These are phyloP conservation scores for Starmerella apicola DNA, from an alignment of 805 yeast species.

Conservation along the genomic window DNA sequence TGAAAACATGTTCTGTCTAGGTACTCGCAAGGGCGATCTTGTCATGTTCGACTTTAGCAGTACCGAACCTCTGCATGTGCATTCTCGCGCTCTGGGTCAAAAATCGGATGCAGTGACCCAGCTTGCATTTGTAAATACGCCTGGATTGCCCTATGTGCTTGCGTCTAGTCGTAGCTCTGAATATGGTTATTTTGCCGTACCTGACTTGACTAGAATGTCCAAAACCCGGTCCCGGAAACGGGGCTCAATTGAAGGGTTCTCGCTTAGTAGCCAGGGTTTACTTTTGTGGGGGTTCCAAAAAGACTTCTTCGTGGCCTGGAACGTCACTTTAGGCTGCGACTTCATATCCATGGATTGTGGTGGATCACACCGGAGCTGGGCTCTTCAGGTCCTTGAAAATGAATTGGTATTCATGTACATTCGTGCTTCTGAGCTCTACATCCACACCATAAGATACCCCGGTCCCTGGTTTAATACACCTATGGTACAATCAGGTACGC, in stretches of 20 bases:
- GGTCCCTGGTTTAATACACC: constrained; percentile 11
- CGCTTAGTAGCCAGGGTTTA: constrained; percentile 33
- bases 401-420: constrained; percentile 27
- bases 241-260: constrained; percentile 59
- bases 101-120: constrained; percentile 24
- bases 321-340: constrained; percentile 65
- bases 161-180: constrained; percentile 23
- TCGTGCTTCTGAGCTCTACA: constrained; percentile 27
- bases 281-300: constrained; percentile 74
- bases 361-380: constrained; percentile 85
- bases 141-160: constrained; percentile 1
- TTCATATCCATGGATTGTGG: constrained; percentile 66
- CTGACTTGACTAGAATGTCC: constrained; percentile 7
- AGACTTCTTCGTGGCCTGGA: constrained; percentile 64
- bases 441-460: constrained; percentile 32
- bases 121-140: constrained; percentile 2
- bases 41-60: not conserved
- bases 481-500: constrained; percentile 51
- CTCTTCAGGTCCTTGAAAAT: constrained; percentile 31
- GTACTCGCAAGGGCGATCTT: constrained; percentile 12
- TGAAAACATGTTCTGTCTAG: constrained; percentile 2
- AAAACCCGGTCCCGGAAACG: constrained; percentile 62
- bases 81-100: constrained; percentile 10
- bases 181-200: constrained; percentile 14
- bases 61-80: not conserved